Percentiles rank a stretch among this genome's conserved stretches.
Evolutionary conservation across 2,329 filamentous ascomycete genomes (phyloP).

Genomic region (Sclerotinia trifoliorum): DNA sequence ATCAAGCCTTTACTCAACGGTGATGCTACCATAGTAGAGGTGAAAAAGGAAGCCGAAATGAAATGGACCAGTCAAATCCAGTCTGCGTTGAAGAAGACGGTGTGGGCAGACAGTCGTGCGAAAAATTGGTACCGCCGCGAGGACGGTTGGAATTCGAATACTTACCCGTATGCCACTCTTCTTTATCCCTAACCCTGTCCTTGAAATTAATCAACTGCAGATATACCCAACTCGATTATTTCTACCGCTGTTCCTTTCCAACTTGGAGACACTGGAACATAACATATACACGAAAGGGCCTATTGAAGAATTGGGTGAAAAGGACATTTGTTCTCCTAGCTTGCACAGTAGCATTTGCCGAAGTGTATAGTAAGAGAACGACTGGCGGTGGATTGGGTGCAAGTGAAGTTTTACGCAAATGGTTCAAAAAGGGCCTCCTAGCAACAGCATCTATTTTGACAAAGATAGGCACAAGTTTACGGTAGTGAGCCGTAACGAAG

Average conservation of each 20-base stretch:
- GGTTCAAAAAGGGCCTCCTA: constrained; percentile 8
- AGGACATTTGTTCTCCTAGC: neutral
- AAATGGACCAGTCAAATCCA: constrained; percentile 50
- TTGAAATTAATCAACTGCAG: constrained; percentile 36
- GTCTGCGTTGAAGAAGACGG: constrained; percentile 45
- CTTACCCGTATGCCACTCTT: constrained; percentile 45
- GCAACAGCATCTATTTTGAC: neutral
- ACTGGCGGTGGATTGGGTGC: neutral
- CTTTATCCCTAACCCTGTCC: neutral
- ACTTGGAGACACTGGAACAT: constrained; percentile 55
- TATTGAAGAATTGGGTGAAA: constrained; percentile 38
- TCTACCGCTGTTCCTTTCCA: constrained; percentile 51
- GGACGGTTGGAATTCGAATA: constrained; percentile 49
- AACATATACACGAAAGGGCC: constrained; percentile 50
- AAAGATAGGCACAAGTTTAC: neutral
- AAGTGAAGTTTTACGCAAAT: neutral
- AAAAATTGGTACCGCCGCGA: constrained; percentile 50
- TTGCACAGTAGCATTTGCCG: neutral
- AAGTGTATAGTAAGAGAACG: neutral
- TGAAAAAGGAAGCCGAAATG: constrained; percentile 49
- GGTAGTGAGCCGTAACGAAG: neutral
- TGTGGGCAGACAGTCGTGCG: constrained; percentile 49
- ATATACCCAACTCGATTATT: constrained; percentile 52
- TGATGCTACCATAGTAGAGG: constrained; percentile 46
- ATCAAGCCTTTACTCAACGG: constrained; percentile 52